Base-by-base conservation (phyloP, 441 rosid genomes). In the Raphanus hybrid region DNA sequence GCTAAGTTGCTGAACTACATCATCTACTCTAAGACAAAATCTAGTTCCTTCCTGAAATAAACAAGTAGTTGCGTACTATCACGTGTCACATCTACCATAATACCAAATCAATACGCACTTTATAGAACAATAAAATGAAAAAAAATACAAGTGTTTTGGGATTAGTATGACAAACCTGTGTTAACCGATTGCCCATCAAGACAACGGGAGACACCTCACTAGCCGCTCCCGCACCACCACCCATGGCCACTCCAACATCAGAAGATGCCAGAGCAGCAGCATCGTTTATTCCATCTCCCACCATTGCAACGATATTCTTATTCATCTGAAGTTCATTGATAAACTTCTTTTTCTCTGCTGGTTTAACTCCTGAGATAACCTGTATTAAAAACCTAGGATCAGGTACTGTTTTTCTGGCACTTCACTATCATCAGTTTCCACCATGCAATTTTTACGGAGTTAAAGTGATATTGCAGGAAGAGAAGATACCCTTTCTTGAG, bases 281-380 rank as follows among this genome's bases (percentile, higher is more conserved):
- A 87, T 93, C 99, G 74, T 96, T 96, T 78, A 96, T 93, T 67
- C 99, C 98, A 83, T 96, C 99, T 18, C 98, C 99, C 73, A 96
- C 94, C 99, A 96, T 96, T 41, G 98, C 98, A 71, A 93, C 97
- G 50, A 86, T 69, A 32, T 88, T 90, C 70, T 86, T 82, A 69
- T 85, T 87, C 76, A 80, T 84, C 86, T 93, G 98, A 75, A 96
- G 95, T 75, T 85, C 86, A 69, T 57, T 83, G 76, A 96, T 84
- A 80, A 96, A 96, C 52, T 81, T 85, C 82, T 84, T 89, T 79
- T 93, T 96, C 82, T 87, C 92, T 75, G 83, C 85, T 62, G 99
- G 98, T 87, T 93, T 93, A 67, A 91, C 93, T 82, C 89, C 95
- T 75, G 97, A 84, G 54, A 88, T 76, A 64, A 96, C 98, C 98